These are phyloP conservation scores for Hemileia vastatrix DNA, from an alignment of 1,284 basidiomycete genomes.

Conservation along the genomic window DNA sequence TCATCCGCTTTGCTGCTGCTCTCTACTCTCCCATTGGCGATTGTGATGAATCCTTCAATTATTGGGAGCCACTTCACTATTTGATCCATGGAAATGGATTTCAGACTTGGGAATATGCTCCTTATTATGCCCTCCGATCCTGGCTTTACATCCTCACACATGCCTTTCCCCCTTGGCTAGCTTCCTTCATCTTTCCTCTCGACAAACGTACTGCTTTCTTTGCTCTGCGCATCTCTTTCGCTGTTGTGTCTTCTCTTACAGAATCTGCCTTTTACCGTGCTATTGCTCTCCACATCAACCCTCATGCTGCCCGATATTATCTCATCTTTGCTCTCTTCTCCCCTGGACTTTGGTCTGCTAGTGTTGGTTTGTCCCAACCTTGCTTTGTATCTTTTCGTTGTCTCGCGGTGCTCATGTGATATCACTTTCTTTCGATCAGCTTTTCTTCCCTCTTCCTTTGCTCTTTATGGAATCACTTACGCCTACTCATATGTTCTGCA, in stretches of 20 bases:
- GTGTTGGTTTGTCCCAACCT: conserved; percentile 55
- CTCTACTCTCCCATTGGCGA: conserved; percentile 95
- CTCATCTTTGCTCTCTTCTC: conserved; percentile 74
- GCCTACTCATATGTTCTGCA: conserved; percentile 68
- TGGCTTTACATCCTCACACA: conserved; percentile 86
- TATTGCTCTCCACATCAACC: conserved; percentile 71
- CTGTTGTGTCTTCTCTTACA: conserved; percentile 60
- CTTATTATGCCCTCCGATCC: conserved; percentile 76
- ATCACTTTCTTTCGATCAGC: conserved; percentile 49
- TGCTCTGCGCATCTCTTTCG: conserved; percentile 69
- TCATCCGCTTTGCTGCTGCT: conserved; percentile 71
- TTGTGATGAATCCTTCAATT: conserved; percentile 98
- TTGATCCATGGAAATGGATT: conserved; percentile 72
- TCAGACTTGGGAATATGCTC: conserved; percentile 96
- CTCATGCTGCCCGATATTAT: conserved; percentile 79
- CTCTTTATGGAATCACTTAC: conserved; percentile 79
- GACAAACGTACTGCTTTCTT: conserved; percentile 72
- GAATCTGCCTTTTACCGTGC: conserved; percentile 79
- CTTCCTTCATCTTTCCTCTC: conserved; percentile 42
- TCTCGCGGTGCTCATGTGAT: not conserved
- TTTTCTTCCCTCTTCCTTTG: conserved; percentile 85
- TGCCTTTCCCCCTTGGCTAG: conserved; percentile 45
- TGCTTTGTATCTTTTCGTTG: not conserved
- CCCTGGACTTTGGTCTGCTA: conserved; percentile 87
- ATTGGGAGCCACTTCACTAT: conserved; percentile 96